These are phyloP conservation scores for Beauveria sp. DNA, from an alignment of 2,329 filamentous ascomycete species.

Conservation along the genomic window DNA sequence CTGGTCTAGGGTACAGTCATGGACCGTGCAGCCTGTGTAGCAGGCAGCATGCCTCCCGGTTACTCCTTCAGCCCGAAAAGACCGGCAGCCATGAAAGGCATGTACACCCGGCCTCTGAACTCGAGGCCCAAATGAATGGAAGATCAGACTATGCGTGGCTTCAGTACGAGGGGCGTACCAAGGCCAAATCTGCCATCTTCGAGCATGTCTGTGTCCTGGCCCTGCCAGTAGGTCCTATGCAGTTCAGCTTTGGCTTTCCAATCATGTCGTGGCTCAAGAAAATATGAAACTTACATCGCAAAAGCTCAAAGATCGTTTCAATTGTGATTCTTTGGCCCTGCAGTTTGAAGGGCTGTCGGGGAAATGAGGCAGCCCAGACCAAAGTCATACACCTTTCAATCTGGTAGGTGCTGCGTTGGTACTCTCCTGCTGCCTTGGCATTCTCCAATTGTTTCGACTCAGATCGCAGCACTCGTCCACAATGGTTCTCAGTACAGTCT, in stretches of 20 bases:
- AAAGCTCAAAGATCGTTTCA: slow-evolving; percentile 23
- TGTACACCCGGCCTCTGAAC: slow-evolving; percentile 37
- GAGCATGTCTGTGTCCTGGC: slow-evolving; percentile 47
- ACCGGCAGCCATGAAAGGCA: slow-evolving; percentile 46
- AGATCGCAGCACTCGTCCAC: slow-evolving; percentile 34
- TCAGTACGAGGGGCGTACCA: slow-evolving; percentile 23
- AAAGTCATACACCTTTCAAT: too few species aligned
- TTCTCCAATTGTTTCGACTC: too few species aligned
- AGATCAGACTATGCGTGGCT: slow-evolving; percentile 31
- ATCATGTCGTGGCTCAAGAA: slow-evolving; percentile 54
- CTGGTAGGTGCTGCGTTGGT: too few species aligned
- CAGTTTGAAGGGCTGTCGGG: slow-evolving; percentile 38
- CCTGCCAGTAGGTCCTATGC: slow-evolving; percentile 29
- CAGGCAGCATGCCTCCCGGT: slow-evolving; percentile 19
- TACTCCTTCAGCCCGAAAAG: slow-evolving; percentile 39
- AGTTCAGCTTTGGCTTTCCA: slow-evolving; percentile 36
- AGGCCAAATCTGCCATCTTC: slow-evolving; percentile 35
- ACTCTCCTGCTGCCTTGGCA: too few species aligned
- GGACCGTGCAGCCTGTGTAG: slow-evolving; percentile 12
- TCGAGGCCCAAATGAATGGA: slow-evolving; percentile 16
- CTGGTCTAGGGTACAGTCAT: slow-evolving; percentile 28
- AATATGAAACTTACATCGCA: slow-evolving; percentile 38
- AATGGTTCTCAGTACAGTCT: slow-evolving; percentile 30
- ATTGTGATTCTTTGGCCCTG: slow-evolving; percentile 25
- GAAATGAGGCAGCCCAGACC: slow-evolving; percentile 23